Evolutionary conservation across 495 filamentous ascomycete species (phyloP).

Genomic region (Physcia stellaris): DNA sequence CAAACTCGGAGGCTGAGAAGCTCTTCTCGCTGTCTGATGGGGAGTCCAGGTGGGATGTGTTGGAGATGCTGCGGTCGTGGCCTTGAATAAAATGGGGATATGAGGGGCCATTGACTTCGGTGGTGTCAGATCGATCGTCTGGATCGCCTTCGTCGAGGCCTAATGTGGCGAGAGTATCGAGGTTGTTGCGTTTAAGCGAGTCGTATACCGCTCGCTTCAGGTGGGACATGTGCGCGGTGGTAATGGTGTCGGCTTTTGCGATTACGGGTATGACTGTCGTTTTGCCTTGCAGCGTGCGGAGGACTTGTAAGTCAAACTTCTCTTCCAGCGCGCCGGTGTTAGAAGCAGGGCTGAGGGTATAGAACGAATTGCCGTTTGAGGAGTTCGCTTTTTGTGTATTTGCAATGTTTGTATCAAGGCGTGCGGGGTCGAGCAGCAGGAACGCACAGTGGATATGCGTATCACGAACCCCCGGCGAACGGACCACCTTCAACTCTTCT

Average conservation of each 20-base stretch:
- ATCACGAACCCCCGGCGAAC: conserved; percentile 84
- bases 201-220: conserved; percentile 85
- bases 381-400: conserved; percentile 47
- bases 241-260: conserved; percentile 94
- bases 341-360: conserved; percentile 15
- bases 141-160: conserved; percentile 58
- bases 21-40: conserved; percentile 21
- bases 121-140: conserved; percentile 31
- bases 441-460: conserved; percentile 97
- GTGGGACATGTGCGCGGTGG: conserved; percentile 80
- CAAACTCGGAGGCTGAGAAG: conserved; percentile 34
- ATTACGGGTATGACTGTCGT: conserved; percentile 94
- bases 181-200: conserved; percentile 68
- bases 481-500: conserved; percentile 94
- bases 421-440: conserved; percentile 76
- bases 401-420: conserved; percentile 70
- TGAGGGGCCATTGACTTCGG: conserved; percentile 25
- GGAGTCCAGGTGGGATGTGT: conserved; percentile 14
- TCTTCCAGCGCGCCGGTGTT: conserved; percentile 61
- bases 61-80: conserved; percentile 9
- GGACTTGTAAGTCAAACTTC: conserved; percentile 78
- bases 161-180: conserved; percentile 81
- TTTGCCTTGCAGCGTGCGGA: conserved; percentile 81
- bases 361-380: conserved; percentile 26
- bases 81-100: no score